Percentiles rank a stretch among this genome's conserved stretches.
These are phyloP conservation scores for Vaccinium corymbosum DNA, from an alignment of 148 eudicot species.

Conservation along the genomic window DNA sequence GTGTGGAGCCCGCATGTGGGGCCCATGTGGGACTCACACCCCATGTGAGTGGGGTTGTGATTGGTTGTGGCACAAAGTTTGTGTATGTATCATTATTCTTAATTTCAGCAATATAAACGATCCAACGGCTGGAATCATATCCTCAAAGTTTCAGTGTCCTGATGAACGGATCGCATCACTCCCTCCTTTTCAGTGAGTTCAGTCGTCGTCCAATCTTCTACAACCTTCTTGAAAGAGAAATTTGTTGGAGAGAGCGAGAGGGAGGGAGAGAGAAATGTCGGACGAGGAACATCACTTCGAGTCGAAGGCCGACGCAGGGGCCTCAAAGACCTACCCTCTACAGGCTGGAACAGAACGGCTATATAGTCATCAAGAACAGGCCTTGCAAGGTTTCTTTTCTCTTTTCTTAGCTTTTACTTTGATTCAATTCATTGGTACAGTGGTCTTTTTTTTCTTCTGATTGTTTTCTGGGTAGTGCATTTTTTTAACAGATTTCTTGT, in stretches of 20 bases:
- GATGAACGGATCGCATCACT: too few relatives aligned
- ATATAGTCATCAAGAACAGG: not conserved
- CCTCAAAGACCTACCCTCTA: not conserved
- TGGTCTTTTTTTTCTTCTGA: not conserved
- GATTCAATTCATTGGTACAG: not conserved
- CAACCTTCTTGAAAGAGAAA: not conserved
- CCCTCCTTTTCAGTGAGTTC: not conserved
- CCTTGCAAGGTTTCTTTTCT: not conserved
- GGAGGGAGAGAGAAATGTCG: not conserved
- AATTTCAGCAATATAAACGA: not conserved
- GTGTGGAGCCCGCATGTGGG: too few relatives aligned
- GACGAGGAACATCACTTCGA: not conserved
- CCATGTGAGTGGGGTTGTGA: too few relatives aligned
- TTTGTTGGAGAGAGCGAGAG: not conserved
- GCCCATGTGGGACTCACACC: too few relatives aligned
- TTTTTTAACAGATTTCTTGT: not conserved
- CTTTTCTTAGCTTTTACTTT: not conserved
- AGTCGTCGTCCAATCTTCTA: not conserved
- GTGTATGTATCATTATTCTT: too few relatives aligned
- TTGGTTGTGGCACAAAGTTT: too few relatives aligned
- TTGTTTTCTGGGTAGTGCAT: not conserved
- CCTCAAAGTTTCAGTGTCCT: too few relatives aligned
- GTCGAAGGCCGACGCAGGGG: not conserved
- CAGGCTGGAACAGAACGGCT: conserved; percentile 1
- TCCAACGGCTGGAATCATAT: too few relatives aligned